Base-by-base conservation (phyloP, 2,329 filamentous ascomycete genomes). In the Elsinoe australis region DNA sequence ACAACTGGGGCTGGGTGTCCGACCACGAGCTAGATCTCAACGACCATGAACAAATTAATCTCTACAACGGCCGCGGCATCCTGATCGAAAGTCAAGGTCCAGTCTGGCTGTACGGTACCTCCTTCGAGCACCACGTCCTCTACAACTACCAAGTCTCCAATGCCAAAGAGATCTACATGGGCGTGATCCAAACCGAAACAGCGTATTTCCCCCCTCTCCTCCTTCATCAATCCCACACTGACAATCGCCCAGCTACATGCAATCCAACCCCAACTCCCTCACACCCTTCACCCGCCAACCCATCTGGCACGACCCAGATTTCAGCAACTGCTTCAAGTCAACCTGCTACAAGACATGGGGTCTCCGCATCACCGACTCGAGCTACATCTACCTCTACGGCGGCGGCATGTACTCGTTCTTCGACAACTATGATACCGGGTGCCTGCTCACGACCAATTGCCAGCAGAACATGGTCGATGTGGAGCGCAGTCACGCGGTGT, bases 1-100 rank as follows among this genome's bases (percentile, higher is more conserved):
- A 95, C 68, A 82, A 77, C 42, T 95, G 89, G 89, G 81, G 85
- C 64, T 95, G 89, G 89, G 83, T 87, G 22, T 79, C 89, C 0
- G 89, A 95, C 63, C 90, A 95, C 69, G 86, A 94, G 62, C 82
- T 95, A 18, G 89, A 95, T 63, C 74, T 80, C 9, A 54, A 66
- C 2, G 82, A 83, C 59, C 78, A 85, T 64, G 79, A 69, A 51
- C 84, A 90, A 64, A 82, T 90, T 65, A 83, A 82, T 58, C 78
- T 95, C 57, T 95, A 84, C 75, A 92, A 86, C 61, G 89, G 87
- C 22, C 83, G 89, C 46, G 89, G 88, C 54, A 73, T 92, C 33
- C 72, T 80, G 19, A 77, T 95, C 54, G 87, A 94, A 69, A 65
- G 63, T 9, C 53, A 60, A 5, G 68, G 67, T 2, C 58, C 58